A percentile compares a stretch with the other conserved stretches of the same genome.
These are phyloP conservation scores for Hypoxylon trugodes DNA, from an alignment of 495 filamentous ascomycete species.

Conservation along the genomic window DNA sequence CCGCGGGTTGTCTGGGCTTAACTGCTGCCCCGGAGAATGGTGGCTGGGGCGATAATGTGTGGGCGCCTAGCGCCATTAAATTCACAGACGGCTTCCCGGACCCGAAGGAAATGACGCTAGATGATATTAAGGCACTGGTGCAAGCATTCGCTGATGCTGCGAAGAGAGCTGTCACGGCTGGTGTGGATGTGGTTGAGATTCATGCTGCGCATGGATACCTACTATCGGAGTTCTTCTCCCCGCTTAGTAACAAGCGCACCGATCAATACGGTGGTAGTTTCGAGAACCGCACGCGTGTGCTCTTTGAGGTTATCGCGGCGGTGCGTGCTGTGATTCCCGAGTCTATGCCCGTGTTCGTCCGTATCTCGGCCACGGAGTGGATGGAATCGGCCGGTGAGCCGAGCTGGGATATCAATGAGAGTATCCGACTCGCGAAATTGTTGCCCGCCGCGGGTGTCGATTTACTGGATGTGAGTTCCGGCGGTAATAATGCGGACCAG, in stretches of 20 bases:
- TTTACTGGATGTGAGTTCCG: conserved; percentile 77
- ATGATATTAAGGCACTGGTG: conserved; percentile 71
- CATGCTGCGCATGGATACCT: conserved; percentile 73
- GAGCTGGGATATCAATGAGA: conserved; percentile 72
- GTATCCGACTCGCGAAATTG: conserved; percentile 67
- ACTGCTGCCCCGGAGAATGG: conserved; percentile 58
- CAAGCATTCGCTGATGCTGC: conserved; percentile 68
- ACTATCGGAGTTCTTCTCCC: conserved; percentile 68
- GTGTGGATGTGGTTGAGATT: conserved; percentile 74
- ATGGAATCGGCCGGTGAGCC: conserved; percentile 63
- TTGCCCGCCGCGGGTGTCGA: conserved; percentile 74
- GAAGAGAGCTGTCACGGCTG: conserved; percentile 67
- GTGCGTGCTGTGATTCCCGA: conserved; percentile 49
- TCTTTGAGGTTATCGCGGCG: conserved; percentile 31
- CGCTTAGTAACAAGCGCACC: conserved; percentile 65
- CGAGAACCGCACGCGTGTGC: conserved; percentile 58
- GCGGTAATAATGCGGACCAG: conserved; percentile 69
- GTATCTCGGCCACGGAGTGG: conserved; percentile 78
- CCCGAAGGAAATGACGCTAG: conserved; percentile 66
- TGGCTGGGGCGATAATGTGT: conserved; percentile 74
- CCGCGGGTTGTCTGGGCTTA: conserved; percentile 4
- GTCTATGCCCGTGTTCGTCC: conserved; percentile 70
- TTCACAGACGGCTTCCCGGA: conserved; percentile 56
- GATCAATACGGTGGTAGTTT: conserved; percentile 67
- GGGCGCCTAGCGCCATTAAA: conserved; percentile 55